Evolutionary conservation across 148 eudicot genomes (phyloP), one percentile per base, ranked within the genome.

Genomic region (Amaranthus hypochondriacus): DNA sequence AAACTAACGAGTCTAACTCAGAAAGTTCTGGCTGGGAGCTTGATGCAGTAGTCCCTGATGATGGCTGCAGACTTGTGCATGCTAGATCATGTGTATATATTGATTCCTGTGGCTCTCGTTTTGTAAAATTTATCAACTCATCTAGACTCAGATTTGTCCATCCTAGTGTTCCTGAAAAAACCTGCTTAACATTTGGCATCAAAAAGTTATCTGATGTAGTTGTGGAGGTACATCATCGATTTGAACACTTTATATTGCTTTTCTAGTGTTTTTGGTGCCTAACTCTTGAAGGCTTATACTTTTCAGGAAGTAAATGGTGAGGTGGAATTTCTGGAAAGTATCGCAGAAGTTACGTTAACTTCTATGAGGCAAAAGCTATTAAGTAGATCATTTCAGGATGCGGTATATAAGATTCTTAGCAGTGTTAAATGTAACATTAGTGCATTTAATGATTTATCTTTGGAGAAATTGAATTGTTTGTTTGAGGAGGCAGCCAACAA

Each of bases 31-130:
- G 39, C 68, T 86, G 92, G 97, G 81, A 71, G 71, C 83, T 80
- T 58, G 96, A 84, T 72, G 91, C 92, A 42, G 88, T 92, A 60
- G 92, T 96, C 57, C 99, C 97, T 62, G 97, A 96, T 83, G 91
- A 92, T 89, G 92, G 91, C 54, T 87, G 91, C 85, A 89, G 95
- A 80, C 96, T 96, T 62, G 94, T 96, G 76, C 91, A 96, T 80
- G 99, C 96, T 57, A 85, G 77, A 75, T 83, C 91, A 67, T 96
- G 99, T 87, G 92, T 92, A 10, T 90, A 89, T 77, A 71, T 92
- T 75, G 99, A 96, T 85, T 89, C 90, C 72, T 91, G 80, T 80
- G 97, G 99, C 69, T 92, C 96, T 55, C 87, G 82, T 56, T 96
- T 85, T 84, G 84, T 90, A 74, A 88, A 87, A 68, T 80, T 81